phyloP scores from a whole-genome alignment of 306 rosid genomes.

The Cyamopsis tetragonoloba region DNA sequence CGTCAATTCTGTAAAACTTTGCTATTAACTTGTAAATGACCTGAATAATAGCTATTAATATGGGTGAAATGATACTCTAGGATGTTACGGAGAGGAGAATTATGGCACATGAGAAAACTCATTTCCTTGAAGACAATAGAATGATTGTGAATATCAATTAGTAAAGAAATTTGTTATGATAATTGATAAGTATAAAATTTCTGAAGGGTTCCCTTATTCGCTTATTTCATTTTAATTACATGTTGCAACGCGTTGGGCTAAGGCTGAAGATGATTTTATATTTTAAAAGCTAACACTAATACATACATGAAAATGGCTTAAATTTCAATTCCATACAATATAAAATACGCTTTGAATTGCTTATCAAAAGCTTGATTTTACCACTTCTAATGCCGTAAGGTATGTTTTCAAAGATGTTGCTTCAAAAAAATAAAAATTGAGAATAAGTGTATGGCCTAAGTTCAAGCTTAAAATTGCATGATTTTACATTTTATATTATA shows the following conservation, averaged over 20 bases:
- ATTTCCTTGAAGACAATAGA: neutral
- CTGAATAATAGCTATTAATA: neutral
- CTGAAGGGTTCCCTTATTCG: neutral
- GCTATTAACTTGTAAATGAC: neutral
- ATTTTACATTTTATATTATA: neutral
- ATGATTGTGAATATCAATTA: neutral
- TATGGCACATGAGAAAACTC: conserved; percentile 1
- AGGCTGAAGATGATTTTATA: neutral
- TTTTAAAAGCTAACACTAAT: neutral
- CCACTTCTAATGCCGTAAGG: neutral
- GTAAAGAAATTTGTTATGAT: neutral
- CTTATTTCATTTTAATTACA: neutral
- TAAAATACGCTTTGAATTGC: neutral
- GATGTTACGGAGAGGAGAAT: neutral
- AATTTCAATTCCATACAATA: neutral
- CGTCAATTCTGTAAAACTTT: neutral
- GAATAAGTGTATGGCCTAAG: neutral
- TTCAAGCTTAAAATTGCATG: neutral
- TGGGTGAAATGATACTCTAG: neutral
- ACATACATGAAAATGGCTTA: neutral
- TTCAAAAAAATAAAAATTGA: neutral
- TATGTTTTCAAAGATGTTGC: neutral
- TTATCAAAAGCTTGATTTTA: neutral
- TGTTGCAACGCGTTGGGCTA: neutral
- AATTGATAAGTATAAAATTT: too few relatives aligned